A percentile compares a stretch with the other conserved stretches of the same genome.
phyloP scores from a whole-genome alignment of 2,329 filamentous ascomycete species.

The Sporothrix pallida region DNA sequence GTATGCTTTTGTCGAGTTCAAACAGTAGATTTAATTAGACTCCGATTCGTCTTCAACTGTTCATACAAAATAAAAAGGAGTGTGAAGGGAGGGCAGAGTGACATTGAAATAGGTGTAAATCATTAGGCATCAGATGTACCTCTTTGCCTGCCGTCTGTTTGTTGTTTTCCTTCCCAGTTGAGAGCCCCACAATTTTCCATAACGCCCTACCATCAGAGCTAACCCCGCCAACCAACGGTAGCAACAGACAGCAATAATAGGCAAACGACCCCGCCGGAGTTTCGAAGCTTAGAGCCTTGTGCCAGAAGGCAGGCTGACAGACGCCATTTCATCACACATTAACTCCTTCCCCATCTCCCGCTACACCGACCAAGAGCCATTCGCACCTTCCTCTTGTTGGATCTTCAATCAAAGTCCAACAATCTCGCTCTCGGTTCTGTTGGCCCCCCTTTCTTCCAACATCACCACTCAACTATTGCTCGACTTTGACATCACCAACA shows the following conservation, averaged over 20 bases:
- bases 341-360: slow-evolving; percentile 3
- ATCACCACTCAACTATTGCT: not conserved
- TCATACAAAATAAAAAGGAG: too few species aligned
- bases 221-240: slow-evolving; percentile 8
- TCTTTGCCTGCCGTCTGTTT: not conserved
- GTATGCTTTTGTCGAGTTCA: slow-evolving; percentile 9
- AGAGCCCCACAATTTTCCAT: slow-evolving; percentile 21
- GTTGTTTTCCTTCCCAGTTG: not conserved
- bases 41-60: not conserved
- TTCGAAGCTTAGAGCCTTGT: slow-evolving; percentile 19
- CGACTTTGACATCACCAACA: not conserved
- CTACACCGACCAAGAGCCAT: slow-evolving; percentile 22
- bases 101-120: not conserved
- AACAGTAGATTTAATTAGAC: not conserved
- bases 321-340: slow-evolving; percentile 1
- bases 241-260: not conserved
- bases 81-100: too few species aligned
- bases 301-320: slow-evolving; percentile 3
- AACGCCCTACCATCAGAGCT: slow-evolving; percentile 14
- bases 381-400: slow-evolving; percentile 18
- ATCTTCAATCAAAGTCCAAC: not conserved
- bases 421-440: not conserved
- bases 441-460: not conserved
- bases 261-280: slow-evolving; percentile 28
- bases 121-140: not conserved